Evolutionary conservation across 306 rosid species (phyloP), one percentile per base, ranked within the genome.

Genomic region (Begonia fuchsioides): DNA sequence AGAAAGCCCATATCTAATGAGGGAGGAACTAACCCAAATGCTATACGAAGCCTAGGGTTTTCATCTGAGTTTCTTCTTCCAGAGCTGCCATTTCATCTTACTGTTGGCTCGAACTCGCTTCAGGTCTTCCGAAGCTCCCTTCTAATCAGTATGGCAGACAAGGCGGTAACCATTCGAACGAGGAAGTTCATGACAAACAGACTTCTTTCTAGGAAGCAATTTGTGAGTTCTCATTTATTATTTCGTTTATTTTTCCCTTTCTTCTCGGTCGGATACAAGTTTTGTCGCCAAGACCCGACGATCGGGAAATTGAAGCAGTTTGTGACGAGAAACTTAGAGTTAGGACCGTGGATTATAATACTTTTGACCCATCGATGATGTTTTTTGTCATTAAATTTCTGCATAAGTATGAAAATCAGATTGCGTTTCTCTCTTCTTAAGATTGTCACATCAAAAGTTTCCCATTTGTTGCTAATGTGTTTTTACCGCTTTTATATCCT

Each of bases 111-210:
- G 39, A 13, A 5, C 47, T 40, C 48, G 13, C 44, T 38, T 53
- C 35, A 26, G 35, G 26, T n/a, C 44, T 41, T 41, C 44, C 12
- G 13, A 10, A 11, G 13, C 44, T 1, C 7, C 6, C 12, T 41
- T 41, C 45, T 41, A 67, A 9, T 1, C 50, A 68, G 59, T 49
- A 88, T 88, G 96, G 96, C 93, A 58, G 93, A 88, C 39, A 88
- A 87, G 62, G 88, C 94, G 0, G 94, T 88, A 1, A 83, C 95
- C 7, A 81, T 88, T 43, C 75, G 96, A 14, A 88, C 96, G 47
- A 54, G 93, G 16, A 88, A 88, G 67, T 88, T 88, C 67, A 81
- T 88, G 93, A 83, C 96, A 15, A 88, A 88, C 67, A 63, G 96
- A 45, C 95, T 88, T 13, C 88, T 88, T 32, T 78, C 96, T 41